Evolutionary conservation across 805 yeast genomes (phyloP), one percentile per base, ranked within the genome.

Genomic region (Metschnikowia santaceciliae): DNA sequence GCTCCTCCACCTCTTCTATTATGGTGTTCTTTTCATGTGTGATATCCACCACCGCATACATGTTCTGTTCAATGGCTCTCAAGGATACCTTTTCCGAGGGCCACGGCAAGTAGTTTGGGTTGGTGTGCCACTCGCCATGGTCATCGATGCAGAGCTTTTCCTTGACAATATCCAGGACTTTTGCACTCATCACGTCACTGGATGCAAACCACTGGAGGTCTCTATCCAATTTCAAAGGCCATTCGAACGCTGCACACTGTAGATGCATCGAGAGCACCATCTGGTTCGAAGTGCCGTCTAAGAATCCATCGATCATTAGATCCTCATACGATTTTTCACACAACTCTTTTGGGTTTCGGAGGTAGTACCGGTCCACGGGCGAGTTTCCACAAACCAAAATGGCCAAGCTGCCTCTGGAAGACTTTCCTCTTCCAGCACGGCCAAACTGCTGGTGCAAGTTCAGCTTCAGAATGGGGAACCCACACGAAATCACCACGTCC

Each of bases 391-490:
- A 94, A 11, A 94, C 88, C 48, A 87, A 82, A 3, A 94, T 70
- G 0, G 97, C 92, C 62, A 94, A 68, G 3, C 97, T 89, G 44
- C 94, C 97, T 48, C 80, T 79, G 8, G 76, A 62, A 34, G 60
- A 47, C 47, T 79, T 81, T 56, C 96, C 82, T 65, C 99, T 77
- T 15, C 99, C 99, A 0, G 97, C 98, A 62, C 99, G 78, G 35
- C 99, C 99, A 72, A 94, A 86, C 63, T 94, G 99, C 68, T 94
- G 99, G 59, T 91, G 89, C 63, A 94, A 80, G 54, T 90, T 90
- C 46, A 95, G 84, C 52, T 90, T 77, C 48, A 96, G 87, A 19
- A 82, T 72, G 0, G 99, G 99, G 55, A 94, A 94, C 0, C 98
- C 98, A 61, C 96, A 89, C 71, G 90, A 82, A 2, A 94, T 69